These are phyloP conservation scores for Heimioporus retisporus DNA, from an alignment of 1,284 basidiomycete species.

Conservation along the genomic window DNA sequence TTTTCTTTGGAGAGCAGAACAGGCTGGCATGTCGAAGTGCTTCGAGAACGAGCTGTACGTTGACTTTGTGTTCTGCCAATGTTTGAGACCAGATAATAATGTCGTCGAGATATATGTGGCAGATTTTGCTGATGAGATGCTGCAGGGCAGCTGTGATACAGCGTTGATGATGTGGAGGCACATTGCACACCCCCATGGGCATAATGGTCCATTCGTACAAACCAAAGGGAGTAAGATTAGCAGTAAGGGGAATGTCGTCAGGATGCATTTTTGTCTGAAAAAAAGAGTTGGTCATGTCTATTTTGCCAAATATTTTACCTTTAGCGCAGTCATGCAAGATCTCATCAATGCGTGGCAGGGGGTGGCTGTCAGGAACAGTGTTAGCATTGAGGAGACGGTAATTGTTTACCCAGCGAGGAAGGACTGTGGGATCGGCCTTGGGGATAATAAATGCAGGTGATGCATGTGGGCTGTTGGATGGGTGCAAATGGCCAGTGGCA, in stretches of 20 bases:
- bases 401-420: neutral
- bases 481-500: too few species aligned
- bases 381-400: neutral
- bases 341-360: too few species aligned
- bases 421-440: neutral
- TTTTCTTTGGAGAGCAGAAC: neutral
- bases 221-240: conserved; percentile 36
- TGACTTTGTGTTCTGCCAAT: conserved; percentile 38
- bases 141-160: conserved; percentile 21
- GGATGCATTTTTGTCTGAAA: conserved; percentile 37
- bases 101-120: conserved; percentile 48
- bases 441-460: neutral
- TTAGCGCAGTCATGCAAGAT: conserved; percentile 14
- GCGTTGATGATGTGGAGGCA: conserved; percentile 30
- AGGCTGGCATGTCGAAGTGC: neutral
- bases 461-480: neutral
- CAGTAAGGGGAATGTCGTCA: conserved; percentile 34
- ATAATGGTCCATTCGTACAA: conserved; percentile 41
- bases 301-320: conserved; percentile 38
- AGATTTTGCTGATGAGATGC: neutral
- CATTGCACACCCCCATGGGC: conserved; percentile 41
- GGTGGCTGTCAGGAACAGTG: too few species aligned
- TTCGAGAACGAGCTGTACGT: conserved; percentile 16
- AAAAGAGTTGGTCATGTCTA: conserved; percentile 46
- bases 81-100: conserved; percentile 49